Percentiles rank a stretch among this genome's conserved stretches.
Evolutionary conservation across 306 rosid genomes (phyloP).

Genomic region (Sphenostylis stenocarpa): DNA sequence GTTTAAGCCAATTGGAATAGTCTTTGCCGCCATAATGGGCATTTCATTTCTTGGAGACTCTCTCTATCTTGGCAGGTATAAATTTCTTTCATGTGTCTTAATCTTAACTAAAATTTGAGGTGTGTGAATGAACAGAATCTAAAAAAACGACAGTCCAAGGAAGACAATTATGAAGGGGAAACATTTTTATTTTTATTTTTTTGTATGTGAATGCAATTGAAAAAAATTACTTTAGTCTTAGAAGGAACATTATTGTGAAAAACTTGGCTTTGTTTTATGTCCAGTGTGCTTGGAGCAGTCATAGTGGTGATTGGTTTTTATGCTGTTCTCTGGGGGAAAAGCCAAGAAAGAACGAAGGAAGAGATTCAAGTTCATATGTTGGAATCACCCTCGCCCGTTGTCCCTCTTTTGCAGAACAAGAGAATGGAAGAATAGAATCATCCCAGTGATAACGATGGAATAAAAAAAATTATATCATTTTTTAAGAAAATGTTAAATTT

Average conservation of each 20-base stretch:
- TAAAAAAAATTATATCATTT: neutral
- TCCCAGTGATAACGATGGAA: neutral
- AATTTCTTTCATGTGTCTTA: neutral
- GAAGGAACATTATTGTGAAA: neutral
- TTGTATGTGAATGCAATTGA: neutral
- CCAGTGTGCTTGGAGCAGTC: conserved; percentile 35
- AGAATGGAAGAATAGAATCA: neutral
- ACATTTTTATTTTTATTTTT: neutral
- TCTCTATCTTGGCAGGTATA: conserved; percentile 37
- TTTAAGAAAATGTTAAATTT: neutral
- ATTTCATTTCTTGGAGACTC: conserved; percentile 29
- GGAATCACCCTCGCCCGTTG: neutral
- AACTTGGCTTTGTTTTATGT: neutral
- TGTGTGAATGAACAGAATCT: neutral
- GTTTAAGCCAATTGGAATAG: conserved; percentile 38
- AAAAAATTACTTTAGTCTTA: neutral
- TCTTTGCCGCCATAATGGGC: conserved; percentile 32
- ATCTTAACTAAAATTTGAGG: neutral
- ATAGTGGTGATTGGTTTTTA: conserved; percentile 32
- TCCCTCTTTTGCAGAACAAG: conserved; percentile 26
- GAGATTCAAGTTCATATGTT: neutral
- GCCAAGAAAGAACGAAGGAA: conserved; percentile 5
- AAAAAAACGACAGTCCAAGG: too few species aligned
- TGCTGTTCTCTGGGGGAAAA: conserved; percentile 41
- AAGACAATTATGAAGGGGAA: neutral